phyloP scores from a whole-genome alignment of 805 yeast genomes.

The Wickerhamiella sergipiensis region DNA sequence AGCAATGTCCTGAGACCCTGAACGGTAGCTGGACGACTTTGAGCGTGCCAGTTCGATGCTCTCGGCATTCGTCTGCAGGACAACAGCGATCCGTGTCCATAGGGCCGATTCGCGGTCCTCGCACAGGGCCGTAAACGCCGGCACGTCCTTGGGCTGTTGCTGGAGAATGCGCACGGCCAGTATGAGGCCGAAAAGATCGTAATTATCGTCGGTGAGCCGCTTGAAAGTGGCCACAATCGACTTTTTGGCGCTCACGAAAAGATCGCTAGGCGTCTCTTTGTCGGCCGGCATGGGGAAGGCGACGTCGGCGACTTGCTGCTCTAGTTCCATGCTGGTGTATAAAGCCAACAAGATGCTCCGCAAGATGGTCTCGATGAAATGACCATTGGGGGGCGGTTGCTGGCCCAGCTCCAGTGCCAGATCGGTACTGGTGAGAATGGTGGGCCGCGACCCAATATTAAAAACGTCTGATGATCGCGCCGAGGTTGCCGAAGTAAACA shows the following conservation, averaged over 20 bases:
- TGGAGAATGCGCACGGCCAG: slow-evolving; percentile 52
- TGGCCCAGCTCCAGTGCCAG: slow-evolving; percentile 8
- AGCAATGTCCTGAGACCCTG: slow-evolving; percentile 2
- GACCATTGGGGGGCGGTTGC: slow-evolving; percentile 10
- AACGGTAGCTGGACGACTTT: slow-evolving; percentile 18
- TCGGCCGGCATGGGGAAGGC: background rate
- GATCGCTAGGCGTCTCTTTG: background rate
- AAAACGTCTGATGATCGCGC: slow-evolving; percentile 8
- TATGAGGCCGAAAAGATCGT: slow-evolving; percentile 68
- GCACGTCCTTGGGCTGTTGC: slow-evolving; percentile 56
- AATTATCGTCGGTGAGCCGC: slow-evolving; percentile 25
- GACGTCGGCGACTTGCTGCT: slow-evolving; percentile 2
- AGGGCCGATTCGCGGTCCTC: slow-evolving; percentile 49
- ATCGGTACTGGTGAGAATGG: slow-evolving; percentile 9
- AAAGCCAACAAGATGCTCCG: slow-evolving; percentile 11
- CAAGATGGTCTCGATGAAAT: slow-evolving; percentile 12
- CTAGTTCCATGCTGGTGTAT: slow-evolving; percentile 11
- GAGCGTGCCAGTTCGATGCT: slow-evolving; percentile 43
- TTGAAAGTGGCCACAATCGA: slow-evolving; percentile 30
- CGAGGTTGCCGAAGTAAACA: slow-evolving; percentile 3
- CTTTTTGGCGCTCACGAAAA: background rate
- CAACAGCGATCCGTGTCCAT: slow-evolving; percentile 77
- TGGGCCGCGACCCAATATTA: slow-evolving; percentile 16
- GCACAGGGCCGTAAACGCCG: slow-evolving; percentile 57
- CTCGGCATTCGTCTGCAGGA: slow-evolving; percentile 67